Conservation (phyloP, 2,329 filamentous ascomycete species). For the Pestalotiopsis sp. region DNA sequence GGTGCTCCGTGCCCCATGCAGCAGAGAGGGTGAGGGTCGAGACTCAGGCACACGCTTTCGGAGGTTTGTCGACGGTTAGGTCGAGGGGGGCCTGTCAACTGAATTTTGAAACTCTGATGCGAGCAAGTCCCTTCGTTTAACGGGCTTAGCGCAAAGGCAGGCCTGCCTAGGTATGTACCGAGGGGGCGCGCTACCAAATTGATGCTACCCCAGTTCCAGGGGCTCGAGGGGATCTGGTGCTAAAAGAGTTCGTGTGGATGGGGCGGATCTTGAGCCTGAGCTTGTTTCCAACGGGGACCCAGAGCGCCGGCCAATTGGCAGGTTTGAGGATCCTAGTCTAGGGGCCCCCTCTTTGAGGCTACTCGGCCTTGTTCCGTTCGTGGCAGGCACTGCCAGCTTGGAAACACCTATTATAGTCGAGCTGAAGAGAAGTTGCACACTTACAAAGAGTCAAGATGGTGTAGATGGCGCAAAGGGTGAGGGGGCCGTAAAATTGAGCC, state of each 20-base stretch:
- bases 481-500: no score
- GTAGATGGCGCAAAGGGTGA: no score
- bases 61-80: neutral
- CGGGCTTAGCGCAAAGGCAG: conserved; percentile 6
- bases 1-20: no score
- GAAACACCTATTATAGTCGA: neutral
- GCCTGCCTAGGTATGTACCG: neutral
- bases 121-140: neutral
- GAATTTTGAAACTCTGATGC: conserved; percentile 14
- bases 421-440: no score
- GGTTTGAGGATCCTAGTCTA: neutral
- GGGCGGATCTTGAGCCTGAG: conserved; percentile 4
- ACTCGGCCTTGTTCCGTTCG: neutral
- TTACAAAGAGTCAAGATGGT: no score
- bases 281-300: conserved; percentile 12
- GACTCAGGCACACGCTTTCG: neutral
- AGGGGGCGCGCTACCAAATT: neutral
- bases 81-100: conserved; percentile 10
- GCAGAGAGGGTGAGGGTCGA: no score
- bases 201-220: neutral
- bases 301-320: conserved; percentile 4
- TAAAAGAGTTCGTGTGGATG: conserved; percentile 11
- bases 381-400: neutral
- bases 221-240: conserved; percentile 11
- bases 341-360: neutral